These are phyloP conservation scores for Cydonia oblonga DNA, from an alignment of 331 rosid species.

Conservation along the genomic window DNA sequence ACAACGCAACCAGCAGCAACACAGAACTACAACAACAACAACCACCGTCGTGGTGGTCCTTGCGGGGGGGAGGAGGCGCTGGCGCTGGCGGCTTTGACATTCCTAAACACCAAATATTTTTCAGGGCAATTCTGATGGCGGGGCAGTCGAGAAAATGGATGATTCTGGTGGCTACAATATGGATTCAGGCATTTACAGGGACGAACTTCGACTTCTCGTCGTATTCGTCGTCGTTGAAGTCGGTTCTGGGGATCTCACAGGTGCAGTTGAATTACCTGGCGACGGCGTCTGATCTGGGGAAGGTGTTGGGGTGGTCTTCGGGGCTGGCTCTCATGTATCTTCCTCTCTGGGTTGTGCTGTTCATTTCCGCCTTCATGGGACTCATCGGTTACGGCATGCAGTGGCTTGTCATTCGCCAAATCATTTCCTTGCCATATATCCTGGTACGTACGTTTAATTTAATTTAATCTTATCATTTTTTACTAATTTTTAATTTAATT, in stretches of 20 bases:
- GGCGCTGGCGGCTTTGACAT: background rate
- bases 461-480: background rate
- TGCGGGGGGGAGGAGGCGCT: background rate
- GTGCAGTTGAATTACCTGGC: constrained; percentile 74
- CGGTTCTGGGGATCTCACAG: constrained; percentile 69
- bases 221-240: constrained; percentile 60
- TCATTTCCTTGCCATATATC: constrained; percentile 65
- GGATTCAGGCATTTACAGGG: constrained; percentile 96
- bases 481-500: background rate
- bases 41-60: background rate
- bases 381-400: constrained; percentile 67
- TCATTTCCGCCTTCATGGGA: constrained; percentile 71
- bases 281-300: constrained; percentile 79
- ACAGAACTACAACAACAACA: background rate
- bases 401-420: constrained; percentile 54
- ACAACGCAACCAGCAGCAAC: background rate
- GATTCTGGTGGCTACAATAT: constrained; percentile 68
- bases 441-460: constrained; percentile 27
- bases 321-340: constrained; percentile 65
- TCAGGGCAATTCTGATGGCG: constrained; percentile 25
- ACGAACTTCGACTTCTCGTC: constrained; percentile 87
- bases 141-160: constrained; percentile 90
- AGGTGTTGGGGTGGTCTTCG: constrained; percentile 84
- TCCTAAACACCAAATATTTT: background rate
- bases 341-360: constrained; percentile 54